phyloP scores from a whole-genome alignment of 768 basidiomycete species.

The Leccinellum albellum region DNA sequence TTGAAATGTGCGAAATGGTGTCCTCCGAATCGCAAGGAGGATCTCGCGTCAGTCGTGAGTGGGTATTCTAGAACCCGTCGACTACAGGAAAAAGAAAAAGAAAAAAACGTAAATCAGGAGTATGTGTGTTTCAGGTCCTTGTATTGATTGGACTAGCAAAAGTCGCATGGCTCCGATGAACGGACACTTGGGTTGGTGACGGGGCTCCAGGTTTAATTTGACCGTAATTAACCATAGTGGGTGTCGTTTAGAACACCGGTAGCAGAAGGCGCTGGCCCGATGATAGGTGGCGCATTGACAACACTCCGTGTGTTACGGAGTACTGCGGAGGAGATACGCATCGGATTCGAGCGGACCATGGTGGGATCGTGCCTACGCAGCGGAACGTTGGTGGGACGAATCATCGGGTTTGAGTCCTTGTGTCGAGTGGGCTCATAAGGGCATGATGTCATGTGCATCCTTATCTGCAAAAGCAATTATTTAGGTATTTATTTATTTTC shows the following conservation, averaged over 20 bases:
- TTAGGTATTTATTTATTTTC: conserved; percentile 10
- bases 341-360: background rate
- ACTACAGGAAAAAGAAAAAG: background rate
- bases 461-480: background rate
- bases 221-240: background rate
- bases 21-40: conserved; percentile 4
- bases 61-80: background rate
- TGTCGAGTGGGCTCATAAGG: background rate
- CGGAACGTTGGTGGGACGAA: background rate
- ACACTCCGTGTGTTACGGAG: background rate
- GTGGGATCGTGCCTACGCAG: background rate
- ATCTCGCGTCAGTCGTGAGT: background rate
- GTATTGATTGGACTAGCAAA: background rate
- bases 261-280: background rate
- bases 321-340: background rate
- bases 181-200: conserved; percentile 2
- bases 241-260: background rate
- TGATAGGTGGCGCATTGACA: background rate
- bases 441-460: conserved; percentile 12
- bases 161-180: background rate
- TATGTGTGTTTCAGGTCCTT: conserved; percentile 8
- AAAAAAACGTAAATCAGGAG: conserved; percentile 24
- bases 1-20: background rate
- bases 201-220: conserved; percentile 5
- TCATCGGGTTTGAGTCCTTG: background rate